Base-by-base conservation (phyloP, 495 filamentous ascomycete species). In the Daldinia decipiens region DNA sequence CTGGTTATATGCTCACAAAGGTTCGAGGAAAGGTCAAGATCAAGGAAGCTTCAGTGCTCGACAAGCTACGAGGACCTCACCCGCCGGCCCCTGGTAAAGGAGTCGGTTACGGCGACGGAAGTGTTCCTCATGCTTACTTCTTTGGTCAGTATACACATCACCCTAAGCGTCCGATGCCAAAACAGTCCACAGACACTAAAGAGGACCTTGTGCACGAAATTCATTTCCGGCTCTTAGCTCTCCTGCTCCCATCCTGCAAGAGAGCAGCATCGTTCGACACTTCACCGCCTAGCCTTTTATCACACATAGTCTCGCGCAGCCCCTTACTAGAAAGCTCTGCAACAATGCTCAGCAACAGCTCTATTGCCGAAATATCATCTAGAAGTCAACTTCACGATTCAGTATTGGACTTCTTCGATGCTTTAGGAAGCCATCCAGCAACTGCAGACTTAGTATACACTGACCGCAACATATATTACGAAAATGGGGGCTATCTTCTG, bases 391-490 rank as follows among this genome's bases (percentile, higher is more conserved):
- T 77, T 9, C 65, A 80, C 54, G 50, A 59, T 6, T 68, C 68
- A 3, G 47, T 79, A 1, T 55, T 82, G n/a, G 72, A 75, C 32
- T 73, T 82, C 9, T 17, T 81, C 12, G 60, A 77, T 5, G 45
- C 64, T 7, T 11, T 78, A 36, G 57, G 55, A 2, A 36, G 27
- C 3, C 78, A 80, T 32, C 34, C 36, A 5, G 51, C 62, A 39
- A 76, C 77, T 0, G 15, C 36, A 2, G 15, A 26, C 1, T 11
- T 77, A 3, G 21, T 79, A 0, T 65, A 68, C 29, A n/a, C 27
- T 13, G 59, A 71, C 5, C 76, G 74, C 12, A 51, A 38, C 9
- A 58, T 78, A 2, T 78, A 73, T 32, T 53, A 73, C 24, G 52
- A 40, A 12, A 55, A 59, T 24, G 65, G 66, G 7, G 65, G 70